Evolutionary conservation across 345 rosid species (phyloP).

Genomic region (Lepidium aucheri): DNA sequence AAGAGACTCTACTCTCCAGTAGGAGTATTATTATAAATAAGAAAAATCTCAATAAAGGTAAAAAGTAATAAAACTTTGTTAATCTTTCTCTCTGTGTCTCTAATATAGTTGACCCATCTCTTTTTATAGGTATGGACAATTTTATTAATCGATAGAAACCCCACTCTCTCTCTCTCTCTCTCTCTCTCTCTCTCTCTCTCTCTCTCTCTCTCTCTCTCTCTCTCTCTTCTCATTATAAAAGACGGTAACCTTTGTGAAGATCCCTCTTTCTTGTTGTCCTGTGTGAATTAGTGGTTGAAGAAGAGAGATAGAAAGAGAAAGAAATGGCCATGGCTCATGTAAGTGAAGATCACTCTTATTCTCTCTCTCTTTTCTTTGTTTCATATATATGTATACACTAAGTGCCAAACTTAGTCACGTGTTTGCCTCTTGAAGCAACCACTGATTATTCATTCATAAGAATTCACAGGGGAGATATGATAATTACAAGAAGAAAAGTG

Average conservation of each 20-base stretch:
- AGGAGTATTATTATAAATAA: no score
- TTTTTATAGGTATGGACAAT: not conserved
- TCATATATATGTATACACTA: constrained; percentile 4
- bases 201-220: not conserved
- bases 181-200: not conserved
- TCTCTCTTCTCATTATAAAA: constrained; percentile 16
- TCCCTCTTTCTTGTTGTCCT: constrained; percentile 20
- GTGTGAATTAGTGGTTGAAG: constrained; percentile 21
- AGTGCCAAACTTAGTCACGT: constrained; percentile 15
- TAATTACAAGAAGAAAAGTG: constrained; percentile 46
- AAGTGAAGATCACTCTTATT: constrained; percentile 11
- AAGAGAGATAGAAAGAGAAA: not conserved
- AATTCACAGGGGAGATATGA: constrained; percentile 22
- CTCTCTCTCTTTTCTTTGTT: not conserved
- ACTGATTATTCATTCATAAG: no score
- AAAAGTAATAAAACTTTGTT: not conserved
- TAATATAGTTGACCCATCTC: constrained; percentile 13
- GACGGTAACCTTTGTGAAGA: constrained; percentile 20
- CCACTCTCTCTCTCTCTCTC: no score
- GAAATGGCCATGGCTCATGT: constrained; percentile 29
- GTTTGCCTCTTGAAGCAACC: not conserved
- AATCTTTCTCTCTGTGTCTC: not conserved
- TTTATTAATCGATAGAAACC: not conserved
- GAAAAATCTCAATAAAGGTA: not conserved
- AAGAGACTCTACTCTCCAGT: not conserved